Conservation (phyloP, 176 grass and related monocot species). For the Oryza nivara region DNA sequence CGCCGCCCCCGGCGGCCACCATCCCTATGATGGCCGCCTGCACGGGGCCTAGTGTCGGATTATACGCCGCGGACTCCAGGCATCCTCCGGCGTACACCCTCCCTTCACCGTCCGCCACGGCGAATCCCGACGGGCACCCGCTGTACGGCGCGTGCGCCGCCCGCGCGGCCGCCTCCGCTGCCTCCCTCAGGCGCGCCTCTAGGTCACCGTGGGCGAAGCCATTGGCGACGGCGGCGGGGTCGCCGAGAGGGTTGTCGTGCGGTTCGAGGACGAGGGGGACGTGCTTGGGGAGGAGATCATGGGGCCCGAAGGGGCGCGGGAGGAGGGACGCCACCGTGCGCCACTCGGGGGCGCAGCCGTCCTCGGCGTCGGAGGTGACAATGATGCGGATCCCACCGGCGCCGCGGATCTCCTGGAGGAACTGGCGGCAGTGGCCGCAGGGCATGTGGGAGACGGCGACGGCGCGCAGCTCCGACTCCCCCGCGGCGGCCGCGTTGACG, state of each 20-base stretch:
- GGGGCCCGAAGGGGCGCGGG: slow-evolving; percentile 72
- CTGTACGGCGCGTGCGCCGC: slow-evolving; percentile 87
- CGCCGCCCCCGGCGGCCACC: slow-evolving; percentile 40
- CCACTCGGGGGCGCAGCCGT: slow-evolving; percentile 54
- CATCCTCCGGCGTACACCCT: slow-evolving; percentile 73
- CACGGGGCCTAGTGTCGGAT: slow-evolving; percentile 84
- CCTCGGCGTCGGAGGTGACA: slow-evolving; percentile 69
- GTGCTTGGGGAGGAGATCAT: slow-evolving; percentile 69
- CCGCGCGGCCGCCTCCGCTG: slow-evolving; percentile 63
- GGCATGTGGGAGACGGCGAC: slow-evolving; percentile 92
- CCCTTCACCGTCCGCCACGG: slow-evolving; percentile 70
- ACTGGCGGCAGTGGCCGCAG: slow-evolving; percentile 97
- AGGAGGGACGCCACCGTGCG: slow-evolving; percentile 75
- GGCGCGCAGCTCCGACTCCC: slow-evolving; percentile 67
- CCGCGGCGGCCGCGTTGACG: slow-evolving; percentile 76
- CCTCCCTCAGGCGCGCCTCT: slow-evolving; percentile 49
- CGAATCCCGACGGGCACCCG: slow-evolving; percentile 71
- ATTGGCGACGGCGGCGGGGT: slow-evolving; percentile 34
- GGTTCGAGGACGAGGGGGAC: slow-evolving; percentile 75
- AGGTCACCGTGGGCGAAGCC: slow-evolving; percentile 30
- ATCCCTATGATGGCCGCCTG: slow-evolving; percentile 87
- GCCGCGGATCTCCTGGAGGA: slow-evolving; percentile 90
- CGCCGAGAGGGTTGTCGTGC: slow-evolving; percentile 67
- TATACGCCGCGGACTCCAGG: slow-evolving; percentile 84
- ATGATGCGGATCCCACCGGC: slow-evolving; percentile 71